Conservation (phyloP, 371 early-diverging fungal genomes). For the Mortierella sp. region DNA sequence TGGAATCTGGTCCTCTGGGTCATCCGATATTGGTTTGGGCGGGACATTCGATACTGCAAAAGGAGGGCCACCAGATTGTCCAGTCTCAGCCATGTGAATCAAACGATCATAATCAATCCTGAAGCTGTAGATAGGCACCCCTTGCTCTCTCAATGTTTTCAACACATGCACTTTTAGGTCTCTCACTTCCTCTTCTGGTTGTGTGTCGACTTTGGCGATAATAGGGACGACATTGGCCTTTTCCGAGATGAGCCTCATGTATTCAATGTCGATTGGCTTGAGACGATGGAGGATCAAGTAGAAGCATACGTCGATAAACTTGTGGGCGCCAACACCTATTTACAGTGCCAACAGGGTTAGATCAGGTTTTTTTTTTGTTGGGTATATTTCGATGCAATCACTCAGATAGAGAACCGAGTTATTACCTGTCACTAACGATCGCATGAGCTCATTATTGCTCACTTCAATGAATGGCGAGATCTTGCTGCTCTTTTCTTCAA, state of each 20-base stretch:
- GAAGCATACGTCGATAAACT: slow-evolving; percentile 77
- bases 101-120: slow-evolving; percentile 47
- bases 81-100: slow-evolving; percentile 35
- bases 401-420: not conserved
- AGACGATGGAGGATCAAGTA: slow-evolving; percentile 74
- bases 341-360: no score
- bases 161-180: slow-evolving; percentile 65
- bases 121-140: slow-evolving; percentile 59
- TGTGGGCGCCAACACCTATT: slow-evolving; percentile 58
- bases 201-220: slow-evolving; percentile 75
- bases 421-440: slow-evolving; percentile 50
- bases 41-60: slow-evolving; percentile 47
- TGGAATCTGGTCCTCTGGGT: slow-evolving; percentile 28
- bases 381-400: not conserved
- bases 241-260: slow-evolving; percentile 71
- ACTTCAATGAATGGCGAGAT: slow-evolving; percentile 53
- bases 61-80: slow-evolving; percentile 51
- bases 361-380: not conserved
- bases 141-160: slow-evolving; percentile 60
- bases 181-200: slow-evolving; percentile 69
- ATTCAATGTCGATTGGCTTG: slow-evolving; percentile 82
- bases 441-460: slow-evolving; percentile 53
- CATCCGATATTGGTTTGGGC: slow-evolving; percentile 19
- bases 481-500: slow-evolving; percentile 48
- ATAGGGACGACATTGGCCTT: slow-evolving; percentile 74